Evolutionary conservation across 2,329 filamentous ascomycete species (phyloP).

Genomic region (Sporothrix dimorphospora): DNA sequence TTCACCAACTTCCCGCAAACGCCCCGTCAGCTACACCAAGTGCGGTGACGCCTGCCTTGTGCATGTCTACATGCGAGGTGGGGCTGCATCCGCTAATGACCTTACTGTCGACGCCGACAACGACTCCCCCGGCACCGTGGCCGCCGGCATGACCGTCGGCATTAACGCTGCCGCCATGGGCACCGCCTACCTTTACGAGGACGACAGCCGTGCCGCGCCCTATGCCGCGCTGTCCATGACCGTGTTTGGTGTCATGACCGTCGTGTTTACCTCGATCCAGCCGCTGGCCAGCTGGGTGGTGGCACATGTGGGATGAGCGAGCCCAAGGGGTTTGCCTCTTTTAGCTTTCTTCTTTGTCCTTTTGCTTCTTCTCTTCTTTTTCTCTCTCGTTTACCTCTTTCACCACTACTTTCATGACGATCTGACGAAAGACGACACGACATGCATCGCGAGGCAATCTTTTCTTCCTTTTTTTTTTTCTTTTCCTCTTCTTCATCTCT

Average conservation of each 20-base stretch:
- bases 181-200: slow-evolving; percentile 60
- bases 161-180: slow-evolving; percentile 65
- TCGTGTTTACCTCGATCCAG: slow-evolving; percentile 55
- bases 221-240: slow-evolving; percentile 63
- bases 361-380: not conserved
- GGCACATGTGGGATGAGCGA: slow-evolving; percentile 36
- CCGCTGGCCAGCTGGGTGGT: slow-evolving; percentile 49
- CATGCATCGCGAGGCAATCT: slow-evolving; percentile 10
- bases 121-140: slow-evolving; percentile 48
- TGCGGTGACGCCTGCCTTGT: slow-evolving; percentile 6
- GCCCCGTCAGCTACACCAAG: slow-evolving; percentile 2
- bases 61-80: slow-evolving; percentile 21
- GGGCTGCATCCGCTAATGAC: not conserved
- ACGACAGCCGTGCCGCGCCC: slow-evolving; percentile 55
- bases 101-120: not conserved
- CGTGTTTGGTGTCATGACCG: slow-evolving; percentile 59
- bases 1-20: not conserved
- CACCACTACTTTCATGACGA: not conserved
- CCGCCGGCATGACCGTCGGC: slow-evolving; percentile 56
- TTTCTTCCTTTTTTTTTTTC: not conserved
- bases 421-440: not conserved
- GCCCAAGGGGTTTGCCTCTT: not conserved
- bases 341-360: not conserved
- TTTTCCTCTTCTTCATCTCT: not conserved
- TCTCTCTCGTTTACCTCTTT: not conserved